Base-by-base conservation (phyloP, 1,139 yeast genomes). In the Diutina siamensis region DNA sequence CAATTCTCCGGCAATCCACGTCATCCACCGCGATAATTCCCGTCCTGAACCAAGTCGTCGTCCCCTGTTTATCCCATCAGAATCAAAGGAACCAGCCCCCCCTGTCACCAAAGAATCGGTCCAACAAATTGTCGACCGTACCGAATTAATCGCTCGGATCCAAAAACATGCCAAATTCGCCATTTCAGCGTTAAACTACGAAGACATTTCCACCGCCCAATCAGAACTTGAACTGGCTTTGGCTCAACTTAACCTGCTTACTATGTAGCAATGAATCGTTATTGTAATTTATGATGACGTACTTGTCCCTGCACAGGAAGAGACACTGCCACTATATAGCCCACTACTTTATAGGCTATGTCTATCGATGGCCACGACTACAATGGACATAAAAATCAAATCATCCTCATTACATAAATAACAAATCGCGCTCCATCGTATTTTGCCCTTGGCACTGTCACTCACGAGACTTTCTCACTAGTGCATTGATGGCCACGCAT, bases 81-180 rank as follows among this genome's bases (percentile, higher is more conserved):
- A 25, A 25, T 25, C 28, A 25, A 34, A 34, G 36, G n/a, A 10
- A 20, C 32, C 35, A 22, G 41, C n/a, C 22, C 57, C 52, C 13
- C 61, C 62, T 20, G 56, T 65, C 35, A 62, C 76, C 9, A 66
- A 66, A 49, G 72, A 64, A 25, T 72, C 74, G 42, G 72, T 83
- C 25, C 62, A 63, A 35, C 59, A 64, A 35, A 74, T 83, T 41
- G 59, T 84, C 49, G 73, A 74, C 50, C 71, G 74, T 40, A 75
- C 83, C 18, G 87, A 83, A 49, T 67, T 72, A 35, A 78, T 83
- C 20, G 53, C 75, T n/a, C 67, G 72, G 52, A 84, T 88, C 0
- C 97, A 89, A 58, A 87, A 84, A 57, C 84, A 79, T 53, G 92
- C 97, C 45, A 85, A 83, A 60, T 92, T 81, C 61, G 97, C 97